phyloP scores from a whole-genome alignment of 1,284 basidiomycete genomes.

The Fistulinella staudtii region DNA sequence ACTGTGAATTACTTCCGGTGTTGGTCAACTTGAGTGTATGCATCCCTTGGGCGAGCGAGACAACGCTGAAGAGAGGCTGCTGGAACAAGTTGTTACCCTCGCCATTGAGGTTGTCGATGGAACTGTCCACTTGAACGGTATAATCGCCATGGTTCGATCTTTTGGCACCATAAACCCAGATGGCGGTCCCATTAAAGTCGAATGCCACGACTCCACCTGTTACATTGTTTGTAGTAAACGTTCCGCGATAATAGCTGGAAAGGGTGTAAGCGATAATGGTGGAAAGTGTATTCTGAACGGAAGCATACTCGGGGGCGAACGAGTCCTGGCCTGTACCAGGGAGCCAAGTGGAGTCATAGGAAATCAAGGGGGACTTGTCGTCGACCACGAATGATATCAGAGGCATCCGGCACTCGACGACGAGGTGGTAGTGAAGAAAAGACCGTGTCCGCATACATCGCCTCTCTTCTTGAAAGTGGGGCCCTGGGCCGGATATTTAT shows the following conservation, averaged over 20 bases:
- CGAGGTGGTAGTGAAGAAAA: too few relatives aligned
- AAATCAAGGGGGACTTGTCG: constrained; percentile 31
- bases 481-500: too few relatives aligned
- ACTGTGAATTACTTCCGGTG: constrained; percentile 14
- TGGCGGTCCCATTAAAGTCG: constrained; percentile 36
- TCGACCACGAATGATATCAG: constrained; percentile 24
- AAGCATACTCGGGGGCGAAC: constrained; percentile 17
- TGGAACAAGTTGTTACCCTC: constrained; percentile 20
- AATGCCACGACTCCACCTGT: constrained; percentile 27
- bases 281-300: neutral
- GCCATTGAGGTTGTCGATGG: constrained; percentile 12
- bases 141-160: constrained; percentile 33
- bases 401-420: constrained; percentile 24
- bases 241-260: constrained; percentile 29
- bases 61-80: constrained; percentile 29
- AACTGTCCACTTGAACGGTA: constrained; percentile 30
- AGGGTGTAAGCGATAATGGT: neutral
- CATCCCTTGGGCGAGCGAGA: constrained; percentile 24
- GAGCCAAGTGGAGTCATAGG: constrained; percentile 25
- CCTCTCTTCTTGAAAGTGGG: too few relatives aligned
- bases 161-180: constrained; percentile 35
- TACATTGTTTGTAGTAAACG: constrained; percentile 31
- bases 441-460: too few relatives aligned
- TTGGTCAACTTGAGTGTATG: constrained; percentile 33
- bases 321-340: constrained; percentile 13